These are phyloP conservation scores for Malbranchea zuffiana DNA, from an alignment of 2,329 filamentous ascomycete species.

Conservation along the genomic window DNA sequence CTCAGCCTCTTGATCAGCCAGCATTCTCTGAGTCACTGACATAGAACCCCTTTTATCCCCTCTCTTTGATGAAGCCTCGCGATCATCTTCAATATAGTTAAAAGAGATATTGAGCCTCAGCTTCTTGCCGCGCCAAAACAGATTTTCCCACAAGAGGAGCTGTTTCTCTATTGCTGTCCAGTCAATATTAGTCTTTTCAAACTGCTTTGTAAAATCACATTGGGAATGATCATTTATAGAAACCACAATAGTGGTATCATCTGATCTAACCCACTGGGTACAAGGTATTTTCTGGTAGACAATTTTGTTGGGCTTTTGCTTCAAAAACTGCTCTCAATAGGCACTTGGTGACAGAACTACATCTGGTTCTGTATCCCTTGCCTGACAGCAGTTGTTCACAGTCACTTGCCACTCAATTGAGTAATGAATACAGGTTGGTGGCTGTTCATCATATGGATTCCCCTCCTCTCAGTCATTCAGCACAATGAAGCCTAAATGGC, in stretches of 20 bases:
- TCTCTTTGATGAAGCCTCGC: neutral
- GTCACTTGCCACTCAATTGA: conserved; percentile 16
- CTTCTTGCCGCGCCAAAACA: conserved; percentile 22
- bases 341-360: conserved; percentile 11
- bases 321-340: conserved; percentile 10
- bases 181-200: conserved; percentile 21
- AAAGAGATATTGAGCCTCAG: conserved; percentile 23
- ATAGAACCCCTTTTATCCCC: conserved; percentile 8
- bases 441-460: conserved; percentile 13
- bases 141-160: conserved; percentile 18
- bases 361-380: conserved; percentile 14
- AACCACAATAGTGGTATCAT: conserved; percentile 14
- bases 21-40: conserved; percentile 11
- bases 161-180: conserved; percentile 23
- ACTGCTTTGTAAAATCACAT: conserved; percentile 22
- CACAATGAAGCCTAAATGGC: neutral
- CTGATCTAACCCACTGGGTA: conserved; percentile 2
- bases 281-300: conserved; percentile 7
- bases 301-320: conserved; percentile 13
- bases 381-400: conserved; percentile 11
- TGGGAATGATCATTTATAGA: conserved; percentile 20
- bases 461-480: conserved; percentile 12
- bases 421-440: conserved; percentile 10
- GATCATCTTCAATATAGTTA: conserved; percentile 21
- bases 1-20: conserved; percentile 5